Conservation (phyloP, 2,329 filamentous ascomycete species). For the Aspergillus uvarum region DNA sequence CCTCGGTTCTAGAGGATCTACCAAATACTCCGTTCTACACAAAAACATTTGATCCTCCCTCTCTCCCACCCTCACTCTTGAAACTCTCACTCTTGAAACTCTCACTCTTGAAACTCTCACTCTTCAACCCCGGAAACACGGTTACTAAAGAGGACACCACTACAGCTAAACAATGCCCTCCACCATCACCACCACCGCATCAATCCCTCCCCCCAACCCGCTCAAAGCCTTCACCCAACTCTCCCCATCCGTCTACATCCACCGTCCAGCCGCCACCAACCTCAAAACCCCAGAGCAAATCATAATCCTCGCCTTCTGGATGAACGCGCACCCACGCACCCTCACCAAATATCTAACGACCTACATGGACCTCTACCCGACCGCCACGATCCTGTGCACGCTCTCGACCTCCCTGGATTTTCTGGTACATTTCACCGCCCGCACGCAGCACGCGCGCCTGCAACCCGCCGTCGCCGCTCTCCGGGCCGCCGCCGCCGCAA, state of each 20-base stretch:
- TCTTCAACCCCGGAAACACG: too few species aligned
- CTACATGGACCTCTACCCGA: slow-evolving; percentile 46
- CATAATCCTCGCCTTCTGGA: slow-evolving; percentile 52
- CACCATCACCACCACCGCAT: neutral
- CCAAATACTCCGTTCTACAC: too few species aligned
- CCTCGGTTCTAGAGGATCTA: too few species aligned
- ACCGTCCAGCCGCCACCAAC: neutral
- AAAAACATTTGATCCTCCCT: too few species aligned
- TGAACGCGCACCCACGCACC: slow-evolving; percentile 46
- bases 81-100: too few species aligned
- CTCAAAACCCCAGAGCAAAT: slow-evolving; percentile 22
- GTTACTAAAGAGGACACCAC: too few species aligned
- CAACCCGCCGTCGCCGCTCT: slow-evolving; percentile 39
- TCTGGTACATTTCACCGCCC: slow-evolving; percentile 25
- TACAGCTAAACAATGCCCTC: neutral
- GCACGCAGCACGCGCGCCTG: slow-evolving; percentile 29
- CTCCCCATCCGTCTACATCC: slow-evolving; percentile 1
- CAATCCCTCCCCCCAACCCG: neutral
- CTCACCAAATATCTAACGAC: slow-evolving; percentile 50
- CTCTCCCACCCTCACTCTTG: too few species aligned
- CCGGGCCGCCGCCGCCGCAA: slow-evolving; percentile 21
- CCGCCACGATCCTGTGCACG: slow-evolving; percentile 46
- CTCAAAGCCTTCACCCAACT: slow-evolving; percentile 1
- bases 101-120: too few species aligned
- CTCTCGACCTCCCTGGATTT: slow-evolving; percentile 37